phyloP scores from a whole-genome alignment of 257 asterid genomes.

The Rhazya stricta region DNA sequence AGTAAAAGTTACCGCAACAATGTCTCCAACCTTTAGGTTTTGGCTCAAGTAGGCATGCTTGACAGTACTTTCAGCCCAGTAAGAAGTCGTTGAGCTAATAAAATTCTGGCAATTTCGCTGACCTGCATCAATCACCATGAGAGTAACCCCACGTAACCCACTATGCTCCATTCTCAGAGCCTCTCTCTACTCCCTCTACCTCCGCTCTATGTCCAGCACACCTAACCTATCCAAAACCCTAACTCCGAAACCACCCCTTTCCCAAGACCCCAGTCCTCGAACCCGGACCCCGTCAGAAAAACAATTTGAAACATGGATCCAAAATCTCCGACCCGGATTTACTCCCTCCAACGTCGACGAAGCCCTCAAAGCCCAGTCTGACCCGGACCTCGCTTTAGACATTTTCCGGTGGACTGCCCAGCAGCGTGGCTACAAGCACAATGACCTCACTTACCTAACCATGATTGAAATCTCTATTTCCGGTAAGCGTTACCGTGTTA shows the following conservation, averaged over 20 bases:
- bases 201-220: conserved; percentile 32
- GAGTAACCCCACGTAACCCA: conserved; percentile 2
- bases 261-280: conserved; percentile 23
- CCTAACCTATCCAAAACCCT: conserved; percentile 21
- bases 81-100: not conserved
- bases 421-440: conserved; percentile 83
- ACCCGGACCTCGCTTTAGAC: conserved; percentile 91
- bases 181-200: conserved; percentile 33
- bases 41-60: too few relatives aligned
- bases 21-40: too few relatives aligned
- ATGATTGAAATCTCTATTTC: conserved; percentile 58
- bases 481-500: conserved; percentile 62
- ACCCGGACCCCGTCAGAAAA: conserved; percentile 61
- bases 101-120: not conserved
- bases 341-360: conserved; percentile 61
- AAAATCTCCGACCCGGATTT: conserved; percentile 79
- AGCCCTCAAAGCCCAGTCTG: conserved; percentile 63
- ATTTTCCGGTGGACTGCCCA: conserved; percentile 95
- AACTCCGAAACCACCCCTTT: conserved; percentile 19
- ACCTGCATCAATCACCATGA: conserved; percentile 18
- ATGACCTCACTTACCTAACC: conserved; percentile 53
- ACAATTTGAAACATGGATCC: conserved; percentile 77
- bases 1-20: too few relatives aligned
- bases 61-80: too few relatives aligned
- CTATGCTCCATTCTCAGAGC: conserved; percentile 25